A percentile compares a stretch with the other conserved stretches of the same genome.
Evolutionary conservation across 208 protist genomes (phyloP).

Genomic region (Trypanosoma avium): DNA sequence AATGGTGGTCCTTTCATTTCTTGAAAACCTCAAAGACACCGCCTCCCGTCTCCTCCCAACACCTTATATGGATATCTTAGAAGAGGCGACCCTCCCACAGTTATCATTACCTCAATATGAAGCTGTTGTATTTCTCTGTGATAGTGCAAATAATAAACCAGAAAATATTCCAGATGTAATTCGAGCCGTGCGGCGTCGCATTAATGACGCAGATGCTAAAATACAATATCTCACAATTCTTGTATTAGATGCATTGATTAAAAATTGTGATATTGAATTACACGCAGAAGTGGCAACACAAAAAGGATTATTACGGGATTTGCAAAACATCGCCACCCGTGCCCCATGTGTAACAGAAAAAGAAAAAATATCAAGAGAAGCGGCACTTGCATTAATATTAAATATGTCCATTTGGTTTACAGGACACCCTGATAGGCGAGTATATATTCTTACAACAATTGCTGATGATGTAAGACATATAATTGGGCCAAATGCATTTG

Average conservation of each 20-base stretch:
- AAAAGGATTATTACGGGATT: constrained; percentile 77
- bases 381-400: constrained; percentile 66
- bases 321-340: constrained; percentile 63
- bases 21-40: constrained; percentile 78
- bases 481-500: constrained; percentile 70
- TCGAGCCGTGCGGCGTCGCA: constrained; percentile 72
- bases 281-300: constrained; percentile 69
- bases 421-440: constrained; percentile 55
- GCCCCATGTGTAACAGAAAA: constrained; percentile 41
- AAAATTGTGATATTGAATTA: constrained; percentile 53
- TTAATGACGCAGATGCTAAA: constrained; percentile 56
- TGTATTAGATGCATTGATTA: constrained; percentile 67
- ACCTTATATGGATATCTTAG: constrained; percentile 76
- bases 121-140: constrained; percentile 71
- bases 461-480: constrained; percentile 60
- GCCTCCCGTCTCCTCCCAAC: constrained; percentile 70
- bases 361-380: constrained; percentile 53
- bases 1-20: constrained; percentile 75
- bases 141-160: constrained; percentile 53
- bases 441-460: constrained; percentile 64
- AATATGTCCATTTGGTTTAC: constrained; percentile 88
- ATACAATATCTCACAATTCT: constrained; percentile 72
- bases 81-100: constrained; percentile 69
- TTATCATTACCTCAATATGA: constrained; percentile 58
- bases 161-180: constrained; percentile 69